Conservation (phyloP, 1,139 yeast genomes). For the Chernovozyma sophiae-reginae region DNA sequence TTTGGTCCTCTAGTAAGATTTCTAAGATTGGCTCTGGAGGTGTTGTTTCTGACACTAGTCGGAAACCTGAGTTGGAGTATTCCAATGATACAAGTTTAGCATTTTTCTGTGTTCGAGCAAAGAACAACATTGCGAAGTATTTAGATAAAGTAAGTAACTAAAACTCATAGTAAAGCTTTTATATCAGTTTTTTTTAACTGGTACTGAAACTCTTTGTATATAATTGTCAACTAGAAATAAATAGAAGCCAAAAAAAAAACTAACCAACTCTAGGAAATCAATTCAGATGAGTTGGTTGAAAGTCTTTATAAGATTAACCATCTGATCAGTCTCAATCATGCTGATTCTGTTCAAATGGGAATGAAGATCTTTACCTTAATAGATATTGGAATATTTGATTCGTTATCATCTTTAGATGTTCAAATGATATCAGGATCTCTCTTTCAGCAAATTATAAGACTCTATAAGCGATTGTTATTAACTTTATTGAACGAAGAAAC, state of each 20-base stretch:
- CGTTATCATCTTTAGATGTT: neutral
- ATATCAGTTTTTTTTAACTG: too few relatives aligned
- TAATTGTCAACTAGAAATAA: too few relatives aligned
- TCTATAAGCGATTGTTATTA: neutral
- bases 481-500: constrained; percentile 1
- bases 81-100: constrained; percentile 1
- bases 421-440: constrained; percentile 2
- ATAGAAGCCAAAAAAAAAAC: too few relatives aligned
- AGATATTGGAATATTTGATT: neutral
- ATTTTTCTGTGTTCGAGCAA: constrained; percentile 4
- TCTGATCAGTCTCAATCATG: neutral
- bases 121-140: neutral
- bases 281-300: neutral
- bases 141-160: constrained; percentile 1
- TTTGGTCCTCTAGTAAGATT: too few relatives aligned
- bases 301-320: constrained; percentile 3
- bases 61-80: too few relatives aligned
- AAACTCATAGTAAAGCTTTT: too few relatives aligned
- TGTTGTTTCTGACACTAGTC: too few relatives aligned
- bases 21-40: too few relatives aligned
- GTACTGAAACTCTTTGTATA: too few relatives aligned
- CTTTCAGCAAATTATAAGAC: constrained; percentile 3
- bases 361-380: neutral
- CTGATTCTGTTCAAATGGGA: neutral
- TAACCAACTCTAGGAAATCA: neutral